phyloP scores from a whole-genome alignment of 495 filamentous ascomycete genomes.

The Aspergillus cristatus region DNA sequence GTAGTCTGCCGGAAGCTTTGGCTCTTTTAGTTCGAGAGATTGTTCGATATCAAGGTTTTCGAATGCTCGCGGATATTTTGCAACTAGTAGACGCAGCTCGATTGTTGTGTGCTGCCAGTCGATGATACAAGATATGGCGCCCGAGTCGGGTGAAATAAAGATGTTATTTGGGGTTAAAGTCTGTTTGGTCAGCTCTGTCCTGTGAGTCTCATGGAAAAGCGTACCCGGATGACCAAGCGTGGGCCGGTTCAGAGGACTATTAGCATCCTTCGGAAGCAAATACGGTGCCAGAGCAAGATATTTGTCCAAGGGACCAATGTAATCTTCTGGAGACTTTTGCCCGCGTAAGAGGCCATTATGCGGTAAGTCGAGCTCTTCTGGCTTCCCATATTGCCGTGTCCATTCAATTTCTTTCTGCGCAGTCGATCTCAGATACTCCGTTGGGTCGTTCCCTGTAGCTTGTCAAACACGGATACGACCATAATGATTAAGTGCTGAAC shows the following conservation, averaged over 20 bases:
- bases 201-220: no score
- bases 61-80: conserved; percentile 1
- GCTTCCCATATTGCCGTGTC: conserved; percentile 9
- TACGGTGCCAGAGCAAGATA: conserved; percentile 14
- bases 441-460: conserved; percentile 1
- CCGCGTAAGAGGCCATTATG: conserved; percentile 16
- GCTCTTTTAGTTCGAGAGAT: conserved; percentile 6
- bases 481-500: neutral
- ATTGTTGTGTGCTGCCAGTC: conserved; percentile 7
- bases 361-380: conserved; percentile 12
- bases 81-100: neutral
- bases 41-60: conserved; percentile 12
- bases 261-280: conserved; percentile 11
- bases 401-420: conserved; percentile 14
- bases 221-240: conserved; percentile 8
- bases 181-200: no score
- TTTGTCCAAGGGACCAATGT: conserved; percentile 12
- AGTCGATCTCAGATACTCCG: neutral
- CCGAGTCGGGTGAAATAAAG: conserved; percentile 9
- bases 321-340: conserved; percentile 6
- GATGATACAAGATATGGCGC: conserved; percentile 5
- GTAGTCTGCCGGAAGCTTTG: conserved; percentile 8
- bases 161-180: conserved; percentile 16
- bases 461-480: neutral
- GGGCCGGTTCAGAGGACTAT: neutral